Base-by-base conservation (phyloP, 73 alveolate genomes). In the Breviolum minutum region DNA sequence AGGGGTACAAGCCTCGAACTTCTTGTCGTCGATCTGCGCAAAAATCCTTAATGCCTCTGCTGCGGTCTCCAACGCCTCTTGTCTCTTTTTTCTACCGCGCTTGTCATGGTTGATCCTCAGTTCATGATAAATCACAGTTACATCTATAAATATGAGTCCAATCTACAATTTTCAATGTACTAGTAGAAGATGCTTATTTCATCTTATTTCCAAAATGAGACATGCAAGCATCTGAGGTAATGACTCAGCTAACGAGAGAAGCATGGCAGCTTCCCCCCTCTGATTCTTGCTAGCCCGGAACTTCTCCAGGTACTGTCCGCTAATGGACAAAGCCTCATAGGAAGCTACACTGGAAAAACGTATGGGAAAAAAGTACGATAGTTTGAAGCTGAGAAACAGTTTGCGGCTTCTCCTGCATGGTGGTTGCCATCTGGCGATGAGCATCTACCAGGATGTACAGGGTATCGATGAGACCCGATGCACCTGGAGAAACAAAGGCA, bases 41-140 rank as follows among this genome's bases (percentile, higher is more conserved):
- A 90, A 90, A 61, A 70, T 89, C 73, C 40, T 76, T 71, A 68
- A 20, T 60, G 95, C 86, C 48, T 89, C 60, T 29, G 94, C 94
- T 19, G 80, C 94, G 9, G 94, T 86, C 79, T 86, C 94, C 9
- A 86, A 79, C 6, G 95, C 82, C 95, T 68, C 96, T 79, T 89
- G 96, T 54, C 96, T 85, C 40, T 89, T 89, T 79, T 89, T 89
- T 62, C 96, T 61, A 13, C 96, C 96, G 29, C 96, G 96, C 96
- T 89, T 89, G 96, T 89, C 96, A 74, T 89, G 96, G 87, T 89
- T 89, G 61, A 89, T 89, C 96, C 96, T 89, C 64, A 87, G 95
- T 26, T 17, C 48, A 73, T 73, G 54, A 73, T 13, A 73, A 60
- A 73, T 73, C 83, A 73, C 30, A 73, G 83, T 26, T 5, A 2